phyloP scores from a whole-genome alignment of 768 basidiomycete species.

The Krasilnikovozyma curviuscula region DNA sequence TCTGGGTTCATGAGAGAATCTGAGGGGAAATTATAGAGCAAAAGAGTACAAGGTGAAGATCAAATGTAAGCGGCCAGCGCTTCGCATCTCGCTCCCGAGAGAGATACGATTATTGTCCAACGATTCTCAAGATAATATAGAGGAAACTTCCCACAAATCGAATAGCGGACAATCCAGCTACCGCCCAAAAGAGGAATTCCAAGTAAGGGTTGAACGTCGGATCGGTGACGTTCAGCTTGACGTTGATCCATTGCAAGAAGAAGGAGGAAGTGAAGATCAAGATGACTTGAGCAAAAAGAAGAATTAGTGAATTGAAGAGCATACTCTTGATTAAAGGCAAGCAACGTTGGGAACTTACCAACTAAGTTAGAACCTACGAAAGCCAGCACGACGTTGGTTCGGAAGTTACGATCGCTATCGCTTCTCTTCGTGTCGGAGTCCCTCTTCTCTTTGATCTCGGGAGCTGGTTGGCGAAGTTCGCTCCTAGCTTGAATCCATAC shows the following conservation, averaged over 20 bases:
- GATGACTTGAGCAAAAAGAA: no score
- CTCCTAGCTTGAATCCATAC: constrained; percentile 60
- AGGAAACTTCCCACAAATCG: constrained; percentile 60
- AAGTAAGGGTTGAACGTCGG: constrained; percentile 69
- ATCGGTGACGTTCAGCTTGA: constrained; percentile 31
- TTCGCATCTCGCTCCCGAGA: no score
- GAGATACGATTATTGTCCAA: no score
- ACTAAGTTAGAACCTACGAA: constrained; percentile 54
- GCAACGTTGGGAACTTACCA: no score
- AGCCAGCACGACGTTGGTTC: constrained; percentile 22
- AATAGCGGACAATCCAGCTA: constrained; percentile 58
- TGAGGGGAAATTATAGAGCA: no score
- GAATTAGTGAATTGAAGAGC: no score
- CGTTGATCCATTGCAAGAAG: constrained; percentile 56
- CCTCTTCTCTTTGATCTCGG: constrained; percentile 60
- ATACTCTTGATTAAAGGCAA: no score
- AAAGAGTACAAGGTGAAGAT: no score
- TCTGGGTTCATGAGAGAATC: no score
- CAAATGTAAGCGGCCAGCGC: no score
- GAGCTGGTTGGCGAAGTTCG: constrained; percentile 46
- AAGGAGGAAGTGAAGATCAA: constrained; percentile 37
- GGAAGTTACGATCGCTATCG: constrained; percentile 32
- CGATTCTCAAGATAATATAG: constrained; percentile 46
- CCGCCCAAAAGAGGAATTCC: constrained; percentile 27
- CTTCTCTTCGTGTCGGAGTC: constrained; percentile 74